These are phyloP conservation scores for Cyberlindnera maclurae DNA, from an alignment of 805 yeast species.

Conservation along the genomic window DNA sequence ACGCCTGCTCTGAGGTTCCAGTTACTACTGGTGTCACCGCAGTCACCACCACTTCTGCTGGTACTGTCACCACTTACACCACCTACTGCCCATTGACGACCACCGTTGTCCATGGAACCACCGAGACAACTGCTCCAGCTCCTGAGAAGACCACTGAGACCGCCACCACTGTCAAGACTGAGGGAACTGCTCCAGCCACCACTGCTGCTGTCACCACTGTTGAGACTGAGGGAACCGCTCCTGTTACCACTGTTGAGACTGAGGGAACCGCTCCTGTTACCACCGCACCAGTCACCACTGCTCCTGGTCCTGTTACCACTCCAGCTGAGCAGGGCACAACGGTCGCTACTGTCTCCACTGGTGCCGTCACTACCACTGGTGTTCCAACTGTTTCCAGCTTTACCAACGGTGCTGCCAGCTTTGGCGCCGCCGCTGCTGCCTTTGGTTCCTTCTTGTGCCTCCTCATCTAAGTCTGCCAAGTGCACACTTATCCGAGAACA, in stretches of 20 bases:
- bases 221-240: conserved; percentile 3
- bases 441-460: conserved; percentile 25
- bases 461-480: conserved; percentile 17
- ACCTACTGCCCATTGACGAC: conserved; percentile 20
- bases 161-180: conserved; percentile 23
- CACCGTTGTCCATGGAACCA: conserved; percentile 16
- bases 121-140: conserved; percentile 22
- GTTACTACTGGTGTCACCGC: conserved; percentile 24
- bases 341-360: background rate
- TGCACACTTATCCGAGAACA: too few species aligned
- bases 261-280: conserved; percentile 2
- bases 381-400: conserved; percentile 9
- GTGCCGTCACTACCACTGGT: conserved; percentile 2
- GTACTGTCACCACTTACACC: conserved; percentile 16
- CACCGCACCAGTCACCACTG: conserved; percentile 7
- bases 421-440: conserved; percentile 21
- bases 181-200: conserved; percentile 1
- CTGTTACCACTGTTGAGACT: conserved; percentile 7
- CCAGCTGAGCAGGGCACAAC: background rate
- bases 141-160: conserved; percentile 27
- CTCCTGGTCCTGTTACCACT: conserved; percentile 6
- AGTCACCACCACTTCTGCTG: conserved; percentile 25
- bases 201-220: conserved; percentile 3
- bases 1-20: conserved; percentile 6
- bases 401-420: conserved; percentile 19